Evolutionary conservation across 2,329 filamentous ascomycete genomes (phyloP).

Genomic region (Alternaria sp.): DNA sequence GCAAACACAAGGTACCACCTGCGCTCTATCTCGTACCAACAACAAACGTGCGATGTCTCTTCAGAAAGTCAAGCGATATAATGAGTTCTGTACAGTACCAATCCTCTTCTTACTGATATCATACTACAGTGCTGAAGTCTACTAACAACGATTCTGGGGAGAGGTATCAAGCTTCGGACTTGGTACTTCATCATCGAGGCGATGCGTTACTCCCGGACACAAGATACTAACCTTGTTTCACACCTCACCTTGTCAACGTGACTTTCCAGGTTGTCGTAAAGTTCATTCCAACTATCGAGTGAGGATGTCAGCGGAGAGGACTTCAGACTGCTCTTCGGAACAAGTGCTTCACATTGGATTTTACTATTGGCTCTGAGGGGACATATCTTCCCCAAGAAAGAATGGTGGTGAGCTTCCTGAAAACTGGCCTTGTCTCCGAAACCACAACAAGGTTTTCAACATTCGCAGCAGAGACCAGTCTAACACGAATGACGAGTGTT

Average conservation of each 20-base stretch:
- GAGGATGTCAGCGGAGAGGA: not conserved
- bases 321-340: not conserved
- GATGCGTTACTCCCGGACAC: not conserved
- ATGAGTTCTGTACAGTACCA: not conserved
- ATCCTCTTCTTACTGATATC: not conserved
- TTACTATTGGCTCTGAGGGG: not conserved
- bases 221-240: not conserved
- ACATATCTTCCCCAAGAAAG: not conserved
- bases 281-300: not conserved
- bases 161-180: not conserved
- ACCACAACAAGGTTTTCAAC: not conserved
- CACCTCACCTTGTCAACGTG: not conserved
- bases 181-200: not conserved
- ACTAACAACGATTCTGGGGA: not conserved
- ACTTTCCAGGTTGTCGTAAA: not conserved
- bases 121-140: too few species aligned
- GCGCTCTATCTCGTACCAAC: too few species aligned
- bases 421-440: not conserved
- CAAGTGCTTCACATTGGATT: not conserved
- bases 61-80: too few species aligned
- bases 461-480: not conserved
- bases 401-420: not conserved
- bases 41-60: too few species aligned
- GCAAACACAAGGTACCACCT: too few species aligned
- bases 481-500: not conserved